Base-by-base conservation (phyloP, 2,329 filamentous ascomycete species). In the Dactylellina parvicollis region DNA sequence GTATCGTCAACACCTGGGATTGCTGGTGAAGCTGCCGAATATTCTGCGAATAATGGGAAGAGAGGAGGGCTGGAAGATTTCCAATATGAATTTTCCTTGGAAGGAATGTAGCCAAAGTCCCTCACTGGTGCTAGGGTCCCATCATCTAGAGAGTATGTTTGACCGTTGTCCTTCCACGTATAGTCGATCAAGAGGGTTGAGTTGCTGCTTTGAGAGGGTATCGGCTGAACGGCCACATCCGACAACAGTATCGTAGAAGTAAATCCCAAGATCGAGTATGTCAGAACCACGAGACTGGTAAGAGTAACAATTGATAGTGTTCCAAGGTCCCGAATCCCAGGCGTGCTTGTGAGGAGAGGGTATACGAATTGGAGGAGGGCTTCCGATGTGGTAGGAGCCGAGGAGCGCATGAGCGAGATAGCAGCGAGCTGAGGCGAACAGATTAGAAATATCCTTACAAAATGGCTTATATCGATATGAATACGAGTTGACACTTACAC, bases 41-140 rank as follows among this genome's bases (percentile, higher is more conserved):
- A 42, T 24, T 67, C 62, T 5, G 62, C 62, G 34, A 67, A 67
- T 1, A 32, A n/a, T 16, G 54, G 52, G 9, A 57, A 59, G 1
- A 14, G 24, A 3, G 3, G 3, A 12, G 62, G 52, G 12, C 5
- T 7, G n/a, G 1, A 9, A 22, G 34, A 28, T 12, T 22, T 34
- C 60, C 60, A 65, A 32, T 55, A 56, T 12, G 8, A 18, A 40
- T 56, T 47, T 18, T n/a, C 7, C 14, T 36, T n/a, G 2, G 28
- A 34, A 30, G 2, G 22, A n/a, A 32, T 7, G 24, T 20, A 40
- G 18, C 26, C 8, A n/a, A 32, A 44, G 32, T 2, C 38, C 34
- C 5, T 1, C 7, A 24, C 22, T 10, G n/a, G 16, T 9, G 7
- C 12, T 24, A n/a, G 8, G 12, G n/a, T 14, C 55, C 24, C n/a